Evolutionary conservation across 108 stramenopile genomes (phyloP).

Genomic region (Nannochloropsis gaditana): DNA sequence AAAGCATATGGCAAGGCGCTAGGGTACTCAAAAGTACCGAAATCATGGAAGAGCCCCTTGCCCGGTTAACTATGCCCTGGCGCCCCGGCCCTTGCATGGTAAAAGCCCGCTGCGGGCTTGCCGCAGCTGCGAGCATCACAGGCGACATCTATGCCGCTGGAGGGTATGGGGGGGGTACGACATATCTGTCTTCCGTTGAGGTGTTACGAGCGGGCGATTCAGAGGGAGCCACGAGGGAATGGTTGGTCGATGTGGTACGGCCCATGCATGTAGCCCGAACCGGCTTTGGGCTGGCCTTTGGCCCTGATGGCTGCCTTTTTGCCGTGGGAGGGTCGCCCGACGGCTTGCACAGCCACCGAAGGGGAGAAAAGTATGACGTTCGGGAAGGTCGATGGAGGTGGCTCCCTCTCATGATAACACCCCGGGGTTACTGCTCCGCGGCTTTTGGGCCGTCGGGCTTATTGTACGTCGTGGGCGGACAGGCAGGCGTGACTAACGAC

Average conservation of each 20-base stretch:
- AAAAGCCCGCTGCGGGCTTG: background rate
- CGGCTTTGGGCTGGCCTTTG: background rate
- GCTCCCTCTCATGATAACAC: background rate
- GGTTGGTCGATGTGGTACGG: background rate
- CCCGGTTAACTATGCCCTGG: background rate
- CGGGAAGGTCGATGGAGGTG: slow-evolving; percentile 19
- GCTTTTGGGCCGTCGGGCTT: slow-evolving; percentile 12
- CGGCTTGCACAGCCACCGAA: slow-evolving; percentile 19
- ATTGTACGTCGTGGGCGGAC: background rate
- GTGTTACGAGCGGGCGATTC: slow-evolving; percentile 10
- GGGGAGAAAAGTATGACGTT: background rate
- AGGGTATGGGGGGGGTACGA: background rate
- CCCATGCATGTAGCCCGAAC: slow-evolving; percentile 3
- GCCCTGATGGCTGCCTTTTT: background rate
- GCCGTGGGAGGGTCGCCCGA: slow-evolving; percentile 4
- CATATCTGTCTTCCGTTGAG: background rate
- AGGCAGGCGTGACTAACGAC: background rate
- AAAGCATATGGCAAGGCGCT: slow-evolving; percentile 17
- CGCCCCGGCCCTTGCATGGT: background rate
- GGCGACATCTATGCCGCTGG: background rate
- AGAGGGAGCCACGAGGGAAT: background rate
- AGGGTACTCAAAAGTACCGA: background rate
- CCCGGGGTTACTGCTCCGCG: background rate
- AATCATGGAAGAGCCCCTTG: background rate
- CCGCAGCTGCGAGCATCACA: background rate